Evolutionary conservation across 1,284 basidiomycete species (phyloP), one percentile per base, ranked within the genome.

Genomic region (Caloboletus inedulis): DNA sequence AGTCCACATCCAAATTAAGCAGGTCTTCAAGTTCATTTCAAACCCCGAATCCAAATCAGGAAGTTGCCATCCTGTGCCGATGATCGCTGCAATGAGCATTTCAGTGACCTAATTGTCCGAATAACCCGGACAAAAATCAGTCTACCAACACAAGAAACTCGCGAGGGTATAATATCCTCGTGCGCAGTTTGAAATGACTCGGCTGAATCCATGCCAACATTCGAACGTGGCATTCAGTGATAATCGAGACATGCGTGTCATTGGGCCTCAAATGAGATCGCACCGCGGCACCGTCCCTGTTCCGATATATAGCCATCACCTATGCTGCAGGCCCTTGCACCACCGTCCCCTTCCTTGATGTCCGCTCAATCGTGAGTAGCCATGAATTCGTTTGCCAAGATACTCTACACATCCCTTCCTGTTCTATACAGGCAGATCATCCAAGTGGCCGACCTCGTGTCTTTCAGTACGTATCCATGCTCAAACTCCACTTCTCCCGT

Each of bases 1-100:
- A 33, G 18, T 48, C 41, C 4, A 16, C 50, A 10, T 9, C 66
- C 46, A 69, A 51, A 70, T 63, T 16, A 56, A 51, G 65, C 40
- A 69, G 29, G 57, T 61, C 42, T 58, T 54, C 61, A 64, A 66
- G 66, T 68, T 65, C 48, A 40, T 55, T 66, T 64, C 7, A 43
- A 55, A 31, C 55, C 9, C 64, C 51, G 59, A 51, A 7, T 3
- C 43, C 46, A 40, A 49, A 66, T 60, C 16, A 45, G 54, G 60
- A 51, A 59, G 23, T 46, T 59, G n/a, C 53, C 50, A 41, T 52
- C 48, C 62, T 51, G 25, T 13, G 30, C 44, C 34, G 37, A 49
- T 40, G 62, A 61, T 61, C 62, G 33, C 48, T 41, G 25, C 23
- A 29, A 29, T 13, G 25, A 12, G 27, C 5, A 0, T 2, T 12